Conservation (phyloP, 768 basidiomycete genomes). For the Hygrocybe coccinea region DNA sequence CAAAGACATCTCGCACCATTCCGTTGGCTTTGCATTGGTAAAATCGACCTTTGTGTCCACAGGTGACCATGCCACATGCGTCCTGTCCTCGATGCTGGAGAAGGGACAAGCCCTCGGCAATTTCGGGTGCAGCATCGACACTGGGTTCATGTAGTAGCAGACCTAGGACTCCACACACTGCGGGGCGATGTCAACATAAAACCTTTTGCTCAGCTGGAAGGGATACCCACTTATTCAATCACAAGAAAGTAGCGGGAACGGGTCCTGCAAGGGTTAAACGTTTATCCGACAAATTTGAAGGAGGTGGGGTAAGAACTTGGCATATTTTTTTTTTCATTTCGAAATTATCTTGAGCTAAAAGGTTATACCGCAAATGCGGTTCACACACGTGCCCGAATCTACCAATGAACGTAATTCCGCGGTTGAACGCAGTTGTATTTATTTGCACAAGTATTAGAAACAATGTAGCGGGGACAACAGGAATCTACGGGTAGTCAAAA, state of each 20-base stretch:
- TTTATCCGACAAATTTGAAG: too few species aligned
- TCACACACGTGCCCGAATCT: not conserved
- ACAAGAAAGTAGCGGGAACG: too few species aligned
- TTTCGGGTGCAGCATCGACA: conserved; percentile 76
- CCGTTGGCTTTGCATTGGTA: conserved; percentile 99
- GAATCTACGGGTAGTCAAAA: not conserved
- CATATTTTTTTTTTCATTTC: not conserved
- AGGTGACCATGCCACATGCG: conserved; percentile 95
- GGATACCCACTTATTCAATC: too few species aligned
- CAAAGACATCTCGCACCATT: conserved; percentile 98
- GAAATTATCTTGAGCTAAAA: not conserved
- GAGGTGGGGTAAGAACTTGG: not conserved
- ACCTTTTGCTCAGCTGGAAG: not conserved
- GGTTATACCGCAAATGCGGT: not conserved
- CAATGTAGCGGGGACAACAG: conserved; percentile 13
- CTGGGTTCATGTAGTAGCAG: conserved; percentile 76
- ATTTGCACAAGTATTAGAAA: conserved; percentile 21
- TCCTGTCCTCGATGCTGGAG: conserved; percentile 98
- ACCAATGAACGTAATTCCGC: conserved; percentile 35
- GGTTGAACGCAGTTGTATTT: conserved; percentile 66
- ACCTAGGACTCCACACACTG: conserved; percentile 92
- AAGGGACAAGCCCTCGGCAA: conserved; percentile 90
- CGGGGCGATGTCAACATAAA: not conserved
- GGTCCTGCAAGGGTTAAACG: too few species aligned
- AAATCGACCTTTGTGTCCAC: conserved; percentile 90